phyloP scores from a whole-genome alignment of 108 stramenopile genomes.

The Fragilaria radians region DNA sequence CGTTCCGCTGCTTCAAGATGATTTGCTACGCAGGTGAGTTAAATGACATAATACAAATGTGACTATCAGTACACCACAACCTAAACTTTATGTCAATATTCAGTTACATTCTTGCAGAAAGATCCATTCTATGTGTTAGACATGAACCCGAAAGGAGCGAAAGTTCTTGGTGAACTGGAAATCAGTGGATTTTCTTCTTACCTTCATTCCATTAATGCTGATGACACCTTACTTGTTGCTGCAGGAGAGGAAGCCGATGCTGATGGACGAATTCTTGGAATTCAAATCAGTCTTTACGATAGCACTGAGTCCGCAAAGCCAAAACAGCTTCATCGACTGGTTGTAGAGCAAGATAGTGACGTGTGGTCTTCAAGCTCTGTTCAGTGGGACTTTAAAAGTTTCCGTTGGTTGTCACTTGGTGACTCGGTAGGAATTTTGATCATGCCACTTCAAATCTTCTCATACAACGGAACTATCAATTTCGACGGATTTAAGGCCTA shows the following conservation, averaged over 20 bases:
- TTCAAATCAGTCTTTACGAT: constrained; percentile 40
- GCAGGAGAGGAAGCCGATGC: constrained; percentile 46
- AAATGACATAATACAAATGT: too few species aligned
- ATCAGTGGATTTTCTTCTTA: constrained; percentile 50
- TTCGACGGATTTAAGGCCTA: constrained; percentile 50
- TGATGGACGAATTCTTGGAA: constrained; percentile 23
- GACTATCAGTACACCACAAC: too few species aligned
- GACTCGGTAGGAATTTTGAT: constrained; percentile 25
- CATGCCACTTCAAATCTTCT: constrained; percentile 29
- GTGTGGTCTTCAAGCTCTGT: constrained; percentile 21
- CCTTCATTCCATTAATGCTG: constrained; percentile 37
- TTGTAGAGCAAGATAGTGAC: constrained; percentile 19
- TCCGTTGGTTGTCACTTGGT: constrained; percentile 28
- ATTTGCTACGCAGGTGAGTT: constrained; percentile 45
- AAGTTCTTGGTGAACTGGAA: constrained; percentile 28
- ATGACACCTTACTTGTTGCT: constrained; percentile 27
- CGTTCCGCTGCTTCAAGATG: constrained; percentile 40
- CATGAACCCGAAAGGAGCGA: constrained; percentile 10
- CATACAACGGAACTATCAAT: not conserved
- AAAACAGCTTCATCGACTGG: constrained; percentile 13
- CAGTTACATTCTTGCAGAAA: constrained; percentile 37
- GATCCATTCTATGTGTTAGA: constrained; percentile 37
- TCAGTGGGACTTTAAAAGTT: constrained; percentile 33
- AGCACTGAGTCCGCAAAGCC: constrained; percentile 17
- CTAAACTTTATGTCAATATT: too few species aligned